Percentiles rank a stretch among this genome's conserved stretches.
phyloP scores from a whole-genome alignment of 2,329 filamentous ascomycete genomes.

The Neonectria ditissima region DNA sequence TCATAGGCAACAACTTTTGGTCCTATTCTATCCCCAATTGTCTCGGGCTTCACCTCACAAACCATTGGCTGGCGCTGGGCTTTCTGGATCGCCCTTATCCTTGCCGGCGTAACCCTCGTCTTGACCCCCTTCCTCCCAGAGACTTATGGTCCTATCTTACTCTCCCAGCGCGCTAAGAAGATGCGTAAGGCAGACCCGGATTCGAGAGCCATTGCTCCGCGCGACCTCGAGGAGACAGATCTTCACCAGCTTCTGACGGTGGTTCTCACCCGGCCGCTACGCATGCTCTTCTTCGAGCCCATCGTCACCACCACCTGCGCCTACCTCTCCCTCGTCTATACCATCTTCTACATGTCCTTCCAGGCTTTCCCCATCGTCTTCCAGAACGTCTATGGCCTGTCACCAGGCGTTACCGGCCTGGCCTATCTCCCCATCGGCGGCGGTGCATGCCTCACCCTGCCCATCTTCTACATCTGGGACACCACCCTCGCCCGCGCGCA shows the following conservation, averaged over 20 bases:
- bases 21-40: slow-evolving; percentile 73
- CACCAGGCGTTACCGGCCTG: slow-evolving; percentile 72
- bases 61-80: slow-evolving; percentile 76
- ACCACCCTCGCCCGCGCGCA: slow-evolving; percentile 65
- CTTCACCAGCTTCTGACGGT: slow-evolving; percentile 71
- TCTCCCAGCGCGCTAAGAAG: slow-evolving; percentile 66
- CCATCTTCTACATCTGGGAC: slow-evolving; percentile 76
- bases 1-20: slow-evolving; percentile 71
- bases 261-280: slow-evolving; percentile 77
- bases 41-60: slow-evolving; percentile 70
- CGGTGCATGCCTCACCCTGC: slow-evolving; percentile 69
- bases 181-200: slow-evolving; percentile 68
- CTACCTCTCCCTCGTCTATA: slow-evolving; percentile 79
- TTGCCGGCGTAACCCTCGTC: slow-evolving; percentile 72
- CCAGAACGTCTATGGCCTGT: slow-evolving; percentile 70
- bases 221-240: slow-evolving; percentile 72
- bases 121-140: slow-evolving; percentile 74
- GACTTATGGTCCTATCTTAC: slow-evolving; percentile 70
- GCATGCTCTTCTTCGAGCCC: slow-evolving; percentile 79
- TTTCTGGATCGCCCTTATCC: slow-evolving; percentile 77
- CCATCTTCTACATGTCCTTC: slow-evolving; percentile 78
- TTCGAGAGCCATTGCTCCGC: slow-evolving; percentile 65
- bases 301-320: slow-evolving; percentile 77
- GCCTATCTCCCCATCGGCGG: slow-evolving; percentile 76
- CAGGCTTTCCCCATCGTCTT: slow-evolving; percentile 81